Evolutionary conservation across 2,329 filamentous ascomycete species (phyloP), one percentile per base, ranked within the genome.

Genomic region (Fusarium euwallaceae): DNA sequence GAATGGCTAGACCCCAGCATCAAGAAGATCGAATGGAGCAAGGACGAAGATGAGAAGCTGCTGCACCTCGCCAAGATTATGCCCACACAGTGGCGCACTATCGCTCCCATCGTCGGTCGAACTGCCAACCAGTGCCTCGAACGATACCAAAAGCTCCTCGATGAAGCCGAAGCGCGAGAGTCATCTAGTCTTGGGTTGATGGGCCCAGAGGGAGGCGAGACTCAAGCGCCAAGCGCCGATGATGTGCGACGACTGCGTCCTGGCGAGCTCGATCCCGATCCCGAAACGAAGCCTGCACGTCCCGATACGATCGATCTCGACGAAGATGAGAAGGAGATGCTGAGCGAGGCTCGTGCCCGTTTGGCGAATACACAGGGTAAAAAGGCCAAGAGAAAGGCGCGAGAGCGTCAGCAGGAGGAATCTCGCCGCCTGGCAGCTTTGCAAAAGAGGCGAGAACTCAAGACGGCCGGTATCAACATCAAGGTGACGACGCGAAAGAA

Each of bases 261-360:
- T 7, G 97, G 97, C 76, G 97, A 99, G 85, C 90, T 98, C 71
- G 97, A 99, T 79, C 95, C 96, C n/a, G 96, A 98, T 80, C 95
- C 97, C 11, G 97, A 99, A 84, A 97, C 94, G 77, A 98, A 98
- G 83, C 97, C 97, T 65, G 97, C 97, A 39, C 90, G 95, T 70
- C 97, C 97, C 43, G 97, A 99, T 83, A 98, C 97, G 7, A 97
- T 99, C 81, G 97, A 99, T 84, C 91, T 99, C 79, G 97, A 99
- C 81, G 97, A 99, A 82, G 97, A 99, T 81, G 97, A 99, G 84
- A 98, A 99, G 87, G 97, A 99, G 84, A 99, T 99, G 97, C 85
- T 99, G 80, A 98, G 95, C 82, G 97, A 99, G 86, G 97, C 97
- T 77, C 94, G 97, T 81, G 97, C 97, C 66, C 95, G 97, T 85